Conservation (phyloP, 805 yeast species). For the Candida succiphila region DNA sequence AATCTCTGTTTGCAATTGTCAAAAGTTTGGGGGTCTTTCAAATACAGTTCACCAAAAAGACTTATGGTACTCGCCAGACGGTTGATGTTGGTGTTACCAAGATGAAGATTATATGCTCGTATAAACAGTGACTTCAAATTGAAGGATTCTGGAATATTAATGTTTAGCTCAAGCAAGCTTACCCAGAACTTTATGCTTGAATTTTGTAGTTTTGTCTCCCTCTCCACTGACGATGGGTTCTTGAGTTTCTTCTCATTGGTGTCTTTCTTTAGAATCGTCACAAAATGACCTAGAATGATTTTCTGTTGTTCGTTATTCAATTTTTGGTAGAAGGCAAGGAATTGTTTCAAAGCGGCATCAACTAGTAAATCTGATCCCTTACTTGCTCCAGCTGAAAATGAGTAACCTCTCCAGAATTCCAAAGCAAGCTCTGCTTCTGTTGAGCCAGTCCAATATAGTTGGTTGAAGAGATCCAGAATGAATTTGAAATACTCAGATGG, state of each 20-base stretch:
- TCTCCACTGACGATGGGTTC: slow-evolving; percentile 2
- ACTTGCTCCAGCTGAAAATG: slow-evolving; percentile 44
- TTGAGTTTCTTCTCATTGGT: slow-evolving; percentile 1
- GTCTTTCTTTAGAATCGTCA: slow-evolving; percentile 18
- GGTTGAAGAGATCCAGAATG: slow-evolving; percentile 14
- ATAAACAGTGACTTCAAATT: slow-evolving; percentile 29
- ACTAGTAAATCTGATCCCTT: slow-evolving; percentile 38
- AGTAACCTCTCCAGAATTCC: slow-evolving; percentile 47
- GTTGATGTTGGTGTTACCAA: slow-evolving; percentile 31
- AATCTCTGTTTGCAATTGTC: slow-evolving; percentile 12
- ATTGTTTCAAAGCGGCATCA: slow-evolving; percentile 22
- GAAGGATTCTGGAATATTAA: slow-evolving; percentile 21
- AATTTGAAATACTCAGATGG: slow-evolving; percentile 18
- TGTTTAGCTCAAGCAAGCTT: slow-evolving; percentile 29
- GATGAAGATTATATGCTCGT: slow-evolving; percentile 44
- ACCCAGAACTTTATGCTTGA: slow-evolving; percentile 20
- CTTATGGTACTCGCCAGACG: slow-evolving; percentile 30
- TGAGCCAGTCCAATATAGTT: slow-evolving; percentile 3
- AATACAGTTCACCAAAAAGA: slow-evolving; percentile 31
- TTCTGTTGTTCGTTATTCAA: slow-evolving; percentile 5
- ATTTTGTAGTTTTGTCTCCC: slow-evolving; percentile 13
- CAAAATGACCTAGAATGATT: slow-evolving; percentile 13
- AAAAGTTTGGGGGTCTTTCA: slow-evolving; percentile 4
- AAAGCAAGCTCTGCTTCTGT: slow-evolving; percentile 3
- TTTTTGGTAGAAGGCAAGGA: slow-evolving; percentile 14